Conservation (phyloP, 2,329 filamentous ascomycete genomes). For the Fusarium ramigenum region DNA sequence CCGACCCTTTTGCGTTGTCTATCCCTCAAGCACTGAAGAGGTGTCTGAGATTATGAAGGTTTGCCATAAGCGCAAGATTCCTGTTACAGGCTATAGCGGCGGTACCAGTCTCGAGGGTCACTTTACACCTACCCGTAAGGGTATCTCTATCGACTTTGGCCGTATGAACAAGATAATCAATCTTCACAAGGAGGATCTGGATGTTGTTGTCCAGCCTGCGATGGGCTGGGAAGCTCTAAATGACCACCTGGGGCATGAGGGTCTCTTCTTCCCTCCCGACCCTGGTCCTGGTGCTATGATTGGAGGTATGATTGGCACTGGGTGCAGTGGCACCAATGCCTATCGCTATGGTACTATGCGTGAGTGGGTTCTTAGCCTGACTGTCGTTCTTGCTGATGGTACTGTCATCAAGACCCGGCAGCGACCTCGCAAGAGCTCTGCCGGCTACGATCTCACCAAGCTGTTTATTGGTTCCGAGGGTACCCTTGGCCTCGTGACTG, state of each 20-base stretch:
- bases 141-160: slow-evolving; percentile 86
- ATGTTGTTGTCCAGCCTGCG: slow-evolving; percentile 81
- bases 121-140: slow-evolving; percentile 82
- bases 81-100: slow-evolving; percentile 86
- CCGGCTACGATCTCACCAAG: slow-evolving; percentile 90
- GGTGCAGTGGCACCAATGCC: slow-evolving; percentile 82
- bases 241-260: slow-evolving; percentile 75
- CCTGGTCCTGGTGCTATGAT: slow-evolving; percentile 93
- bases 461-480: slow-evolving; percentile 93
- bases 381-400: slow-evolving; percentile 89
- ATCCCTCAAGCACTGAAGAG: slow-evolving; percentile 80
- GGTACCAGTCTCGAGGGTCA: slow-evolving; percentile 92
- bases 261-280: slow-evolving; percentile 91
- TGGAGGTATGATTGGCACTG: slow-evolving; percentile 84
- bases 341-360: slow-evolving; percentile 96
- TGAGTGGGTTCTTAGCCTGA: slow-evolving; percentile 89
- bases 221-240: slow-evolving; percentile 90
- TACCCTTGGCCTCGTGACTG: slow-evolving; percentile 89
- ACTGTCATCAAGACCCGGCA: slow-evolving; percentile 91
- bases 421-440: slow-evolving; percentile 86
- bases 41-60: slow-evolving; percentile 89
- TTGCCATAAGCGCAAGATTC: slow-evolving; percentile 82
- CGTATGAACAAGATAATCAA: slow-evolving; percentile 84
- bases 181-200: slow-evolving; percentile 80
- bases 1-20: slow-evolving; percentile 76